Evolutionary conservation across 176 grass and related monocot genomes (phyloP), one percentile per base, ranked within the genome.

Genomic region (Aegilops sharonensis): DNA sequence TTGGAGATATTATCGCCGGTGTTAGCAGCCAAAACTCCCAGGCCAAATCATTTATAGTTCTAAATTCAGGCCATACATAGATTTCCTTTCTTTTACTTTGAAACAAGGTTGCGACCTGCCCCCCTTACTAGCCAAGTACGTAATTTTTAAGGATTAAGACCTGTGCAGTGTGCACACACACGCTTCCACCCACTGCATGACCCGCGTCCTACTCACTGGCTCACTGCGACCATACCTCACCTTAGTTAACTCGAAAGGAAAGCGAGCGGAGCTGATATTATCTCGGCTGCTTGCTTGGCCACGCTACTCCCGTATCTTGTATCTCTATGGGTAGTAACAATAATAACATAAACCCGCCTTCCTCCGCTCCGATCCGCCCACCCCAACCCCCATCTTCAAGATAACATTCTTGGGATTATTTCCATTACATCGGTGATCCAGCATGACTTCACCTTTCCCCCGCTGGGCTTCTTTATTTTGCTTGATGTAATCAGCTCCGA

Each of bases 171-270:
- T 3, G 2, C 43, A 20, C 43, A 52, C 73, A 75, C 36, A 42
- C 68, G 68, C 36, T 72, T 76, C 54, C 18, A 77, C 47, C 47
- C 74, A 77, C 74, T 52, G 31, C 64, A 4, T 68, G 15, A 20
- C 15, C 66, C 31, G 66, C 31, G 30, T 68, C 70, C 72, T 52
- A 54, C 29, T 54, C 45, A 76, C 73, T 32, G 3, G 31, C 29
- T 54, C 45, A 76, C 73, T 32, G 3, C 20, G 54, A 59, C 54
- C 0, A 59, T 9, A 21, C 18, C 54, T 18, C 0, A 52, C 43
- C 47, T 56, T 56, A 77, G 15, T 77, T 77, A 77, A 77, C 74
- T 77, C 47, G 74, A 77, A 34, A 77, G 27, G 15, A 32, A 54
- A 76, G 73, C 5, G 45, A 31, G 42, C 14, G 24, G 4, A 31